Evolutionary conservation across 768 basidiomycete genomes (phyloP).

Genomic region (Paxillus ammoniavirescens): DNA sequence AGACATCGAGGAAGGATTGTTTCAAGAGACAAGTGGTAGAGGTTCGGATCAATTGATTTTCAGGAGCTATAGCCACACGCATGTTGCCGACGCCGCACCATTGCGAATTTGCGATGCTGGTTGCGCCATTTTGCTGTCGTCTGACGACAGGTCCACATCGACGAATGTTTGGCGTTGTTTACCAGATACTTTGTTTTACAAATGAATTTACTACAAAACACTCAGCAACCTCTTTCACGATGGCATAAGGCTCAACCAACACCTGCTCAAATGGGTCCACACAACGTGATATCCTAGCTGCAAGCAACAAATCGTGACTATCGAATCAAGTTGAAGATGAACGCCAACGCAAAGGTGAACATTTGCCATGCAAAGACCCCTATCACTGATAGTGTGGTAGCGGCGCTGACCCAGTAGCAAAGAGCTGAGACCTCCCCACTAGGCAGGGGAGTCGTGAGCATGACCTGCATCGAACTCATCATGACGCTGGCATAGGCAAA

Average conservation of each 20-base stretch:
- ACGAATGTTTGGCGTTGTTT: too few species aligned
- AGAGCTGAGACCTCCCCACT: not conserved
- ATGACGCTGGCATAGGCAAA: slow-evolving; percentile 5
- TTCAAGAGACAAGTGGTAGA: not conserved
- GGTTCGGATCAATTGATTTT: not conserved
- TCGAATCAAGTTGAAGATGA: not conserved
- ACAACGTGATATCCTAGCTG: too few species aligned
- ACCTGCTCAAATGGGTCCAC: too few species aligned
- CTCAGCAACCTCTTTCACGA: too few species aligned
- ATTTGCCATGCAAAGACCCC: slow-evolving; percentile 1
- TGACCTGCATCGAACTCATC: slow-evolving; percentile 4
- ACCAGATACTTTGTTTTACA: too few species aligned
- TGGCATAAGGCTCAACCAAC: too few species aligned
- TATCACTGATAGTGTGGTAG: not conserved
- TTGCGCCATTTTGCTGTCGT: not conserved
- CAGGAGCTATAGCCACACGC: not conserved
- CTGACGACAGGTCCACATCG: not conserved
- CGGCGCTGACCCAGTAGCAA: slow-evolving; percentile 4
- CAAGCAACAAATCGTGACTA: not conserved
- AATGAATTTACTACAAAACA: too few species aligned
- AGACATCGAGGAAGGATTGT: not conserved
- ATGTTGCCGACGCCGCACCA: too few species aligned
- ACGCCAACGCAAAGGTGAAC: not conserved
- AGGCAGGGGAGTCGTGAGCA: not conserved
- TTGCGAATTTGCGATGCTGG: too few species aligned